A percentile compares a stretch with the other conserved stretches of the same genome.
These are phyloP conservation scores for Aquilaria sinensis DNA, from an alignment of 345 rosid genomes.

Conservation along the genomic window DNA sequence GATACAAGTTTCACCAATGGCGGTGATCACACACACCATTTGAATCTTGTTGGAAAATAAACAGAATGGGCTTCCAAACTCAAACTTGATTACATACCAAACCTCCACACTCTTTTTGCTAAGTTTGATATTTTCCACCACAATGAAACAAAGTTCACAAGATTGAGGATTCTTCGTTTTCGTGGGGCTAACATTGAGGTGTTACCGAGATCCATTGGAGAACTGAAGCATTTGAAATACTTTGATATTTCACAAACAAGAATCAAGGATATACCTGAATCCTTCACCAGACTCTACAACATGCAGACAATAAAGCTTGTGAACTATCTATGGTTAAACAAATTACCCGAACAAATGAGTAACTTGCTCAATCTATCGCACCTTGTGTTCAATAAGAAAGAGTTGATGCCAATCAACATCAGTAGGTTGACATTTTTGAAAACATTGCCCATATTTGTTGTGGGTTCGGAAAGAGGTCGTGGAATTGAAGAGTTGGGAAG, in stretches of 20 bases:
- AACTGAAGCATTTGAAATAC: conserved; percentile 17
- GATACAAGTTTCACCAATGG: background rate
- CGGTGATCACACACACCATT: background rate
- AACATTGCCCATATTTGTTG: conserved; percentile 6
- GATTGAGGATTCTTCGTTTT: conserved; percentile 7
- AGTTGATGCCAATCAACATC: background rate
- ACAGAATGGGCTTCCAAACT: background rate
- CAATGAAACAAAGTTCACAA: background rate
- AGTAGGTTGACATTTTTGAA: conserved; percentile 4
- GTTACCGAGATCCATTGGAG: conserved; percentile 11
- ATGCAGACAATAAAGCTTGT: conserved; percentile 12
- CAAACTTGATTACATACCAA: background rate
- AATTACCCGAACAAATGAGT: conserved; percentile 2
- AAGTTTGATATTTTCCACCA: background rate
- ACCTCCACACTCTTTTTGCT: background rate
- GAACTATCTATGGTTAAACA: background rate
- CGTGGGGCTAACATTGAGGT: background rate
- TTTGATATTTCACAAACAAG: conserved; percentile 9
- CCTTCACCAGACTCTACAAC: conserved; percentile 10
- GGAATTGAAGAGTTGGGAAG: conserved; percentile 1
- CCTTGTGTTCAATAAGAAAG: background rate
- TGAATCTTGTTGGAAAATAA: background rate
- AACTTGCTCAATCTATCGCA: conserved; percentile 5
- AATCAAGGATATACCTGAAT: background rate
- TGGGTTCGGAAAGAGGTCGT: background rate